Percentiles rank a stretch among this genome's conserved stretches.
These are phyloP conservation scores for Pleurotus pulmonarius DNA, from an alignment of 768 basidiomycete genomes.

Conservation along the genomic window DNA sequence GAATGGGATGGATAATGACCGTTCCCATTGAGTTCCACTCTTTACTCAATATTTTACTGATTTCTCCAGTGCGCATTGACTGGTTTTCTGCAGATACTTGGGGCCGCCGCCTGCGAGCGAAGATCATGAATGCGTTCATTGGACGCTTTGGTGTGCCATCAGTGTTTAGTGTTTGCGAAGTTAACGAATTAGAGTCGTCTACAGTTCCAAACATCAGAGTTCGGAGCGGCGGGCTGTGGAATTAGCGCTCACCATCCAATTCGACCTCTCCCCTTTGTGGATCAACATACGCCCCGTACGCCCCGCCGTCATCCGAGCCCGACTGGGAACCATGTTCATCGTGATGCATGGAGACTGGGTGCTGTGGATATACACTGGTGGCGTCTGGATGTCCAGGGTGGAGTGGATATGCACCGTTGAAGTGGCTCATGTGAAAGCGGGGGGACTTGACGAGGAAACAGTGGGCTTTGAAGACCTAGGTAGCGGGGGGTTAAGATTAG, in stretches of 20 bases:
- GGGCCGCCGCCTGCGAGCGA: conserved; percentile 75
- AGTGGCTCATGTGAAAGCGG: conserved; percentile 24
- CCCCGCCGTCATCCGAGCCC: conserved; percentile 52
- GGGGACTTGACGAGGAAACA: conserved; percentile 6
- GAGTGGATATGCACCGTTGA: conserved; percentile 18
- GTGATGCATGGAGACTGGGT: conserved; percentile 8
- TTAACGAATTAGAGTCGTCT: conserved; percentile 47
- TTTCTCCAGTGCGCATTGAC: conserved; percentile 86
- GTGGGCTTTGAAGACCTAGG: conserved; percentile 11
- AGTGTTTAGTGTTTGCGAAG: conserved; percentile 76
- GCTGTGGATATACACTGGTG: conserved; percentile 20
- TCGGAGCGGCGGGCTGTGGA: not conserved
- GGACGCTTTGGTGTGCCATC: conserved; percentile 88
- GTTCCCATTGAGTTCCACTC: conserved; percentile 82
- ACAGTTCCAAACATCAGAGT: conserved; percentile 11
- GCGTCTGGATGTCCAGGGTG: conserved; percentile 23
- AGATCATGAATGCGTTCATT: conserved; percentile 96
- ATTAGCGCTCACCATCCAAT: conserved; percentile 36
- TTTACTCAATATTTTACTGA: conserved; percentile 81
- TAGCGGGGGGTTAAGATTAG: conserved; percentile 11
- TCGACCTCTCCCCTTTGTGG: conserved; percentile 37
- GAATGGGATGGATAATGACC: conserved; percentile 34
- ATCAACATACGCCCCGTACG: conserved; percentile 31
- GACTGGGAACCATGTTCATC: conserved; percentile 51
- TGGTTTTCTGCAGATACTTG: conserved; percentile 87